Percentiles rank a stretch among this genome's conserved stretches.
Conservation (phyloP, 1,284 basidiomycete species). For the Apiotrichum sp. region DNA sequence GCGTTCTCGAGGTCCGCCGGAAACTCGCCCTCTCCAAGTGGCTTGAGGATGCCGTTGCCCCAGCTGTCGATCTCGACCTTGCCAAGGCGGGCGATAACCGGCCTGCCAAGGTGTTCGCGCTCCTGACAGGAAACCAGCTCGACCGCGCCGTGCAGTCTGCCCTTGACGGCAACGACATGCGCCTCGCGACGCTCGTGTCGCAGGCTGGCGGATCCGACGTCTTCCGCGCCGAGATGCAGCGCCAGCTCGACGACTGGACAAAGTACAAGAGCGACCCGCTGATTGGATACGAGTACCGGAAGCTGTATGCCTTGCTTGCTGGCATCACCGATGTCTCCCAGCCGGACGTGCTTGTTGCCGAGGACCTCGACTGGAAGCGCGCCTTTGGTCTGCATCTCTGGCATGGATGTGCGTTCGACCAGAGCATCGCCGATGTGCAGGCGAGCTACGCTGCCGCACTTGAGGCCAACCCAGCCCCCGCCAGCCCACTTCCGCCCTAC, state of each 20-base stretch:
- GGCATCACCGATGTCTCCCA: conserved; percentile 66
- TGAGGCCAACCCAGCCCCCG: conserved; percentile 42
- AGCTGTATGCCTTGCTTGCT: conserved; percentile 77
- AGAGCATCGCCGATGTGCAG: conserved; percentile 65
- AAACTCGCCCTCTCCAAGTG: conserved; percentile 78
- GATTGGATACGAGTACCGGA: conserved; percentile 64
- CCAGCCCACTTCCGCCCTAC: conserved; percentile 68
- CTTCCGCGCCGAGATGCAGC: conserved; percentile 66
- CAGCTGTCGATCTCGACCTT: conserved; percentile 69
- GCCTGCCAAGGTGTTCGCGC: conserved; percentile 61
- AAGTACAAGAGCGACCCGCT: conserved; percentile 68
- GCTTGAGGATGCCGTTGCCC: conserved; percentile 70
- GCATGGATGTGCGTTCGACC: conserved; percentile 73
- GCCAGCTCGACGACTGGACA: conserved; percentile 80
- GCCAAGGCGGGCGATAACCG: conserved; percentile 50
- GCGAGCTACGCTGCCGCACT: conserved; percentile 59
- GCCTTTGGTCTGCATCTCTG: conserved; percentile 86
- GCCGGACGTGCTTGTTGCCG: conserved; percentile 64
- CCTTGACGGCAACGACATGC: conserved; percentile 68
- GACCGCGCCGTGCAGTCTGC: conserved; percentile 74
- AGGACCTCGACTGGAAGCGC: conserved; percentile 89
- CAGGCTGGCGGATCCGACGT: conserved; percentile 77
- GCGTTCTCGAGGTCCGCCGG: conserved; percentile 56
- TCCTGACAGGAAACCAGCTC: conserved; percentile 81
- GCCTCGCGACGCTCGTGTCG: conserved; percentile 85